Conservation (phyloP, 495 filamentous ascomycete genomes). For the Podospora conica region DNA sequence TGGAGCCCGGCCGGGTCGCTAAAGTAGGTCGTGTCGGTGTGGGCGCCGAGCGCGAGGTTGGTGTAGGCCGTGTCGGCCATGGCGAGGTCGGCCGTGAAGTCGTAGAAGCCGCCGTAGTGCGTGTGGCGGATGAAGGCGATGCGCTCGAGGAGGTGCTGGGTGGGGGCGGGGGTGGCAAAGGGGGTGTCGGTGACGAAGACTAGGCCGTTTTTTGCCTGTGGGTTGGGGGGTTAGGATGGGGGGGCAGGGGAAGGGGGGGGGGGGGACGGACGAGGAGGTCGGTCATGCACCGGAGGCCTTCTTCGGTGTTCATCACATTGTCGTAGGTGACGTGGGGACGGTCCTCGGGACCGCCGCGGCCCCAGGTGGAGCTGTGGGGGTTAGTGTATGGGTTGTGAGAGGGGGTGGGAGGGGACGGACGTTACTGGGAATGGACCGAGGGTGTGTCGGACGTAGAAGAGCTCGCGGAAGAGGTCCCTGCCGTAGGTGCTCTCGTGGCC, state of each 20-base stretch:
- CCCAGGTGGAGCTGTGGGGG: slow-evolving; percentile 9
- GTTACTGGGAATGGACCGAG: background rate
- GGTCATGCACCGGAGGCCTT: slow-evolving; percentile 30
- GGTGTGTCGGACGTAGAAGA: background rate
- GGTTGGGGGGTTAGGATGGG: background rate
- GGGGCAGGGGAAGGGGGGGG: background rate
- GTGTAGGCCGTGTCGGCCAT: slow-evolving; percentile 94
- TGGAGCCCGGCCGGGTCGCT: slow-evolving; percentile 84
- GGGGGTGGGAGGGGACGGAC: slow-evolving; percentile 25
- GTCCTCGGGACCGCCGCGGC: slow-evolving; percentile 25
- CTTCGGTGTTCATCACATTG: slow-evolving; percentile 47
- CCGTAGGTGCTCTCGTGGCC: slow-evolving; percentile 51
- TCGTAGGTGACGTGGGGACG: slow-evolving; percentile 53
- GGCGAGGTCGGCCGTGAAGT: slow-evolving; percentile 82
- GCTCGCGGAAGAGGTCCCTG: slow-evolving; percentile 26
- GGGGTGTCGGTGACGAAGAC: slow-evolving; percentile 65
- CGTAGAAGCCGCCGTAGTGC: slow-evolving; percentile 94
- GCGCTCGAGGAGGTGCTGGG: slow-evolving; percentile 62
- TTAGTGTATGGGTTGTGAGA: background rate
- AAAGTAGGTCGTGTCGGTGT: slow-evolving; percentile 95
- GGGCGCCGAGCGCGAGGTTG: slow-evolving; percentile 62
- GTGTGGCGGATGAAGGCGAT: slow-evolving; percentile 80
- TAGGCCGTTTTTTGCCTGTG: slow-evolving; percentile 53
- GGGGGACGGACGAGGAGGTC: slow-evolving; percentile 30
- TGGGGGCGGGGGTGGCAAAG: slow-evolving; percentile 54